Evolutionary conservation across 345 rosid species (phyloP).

Genomic region (Syzygium grande): DNA sequence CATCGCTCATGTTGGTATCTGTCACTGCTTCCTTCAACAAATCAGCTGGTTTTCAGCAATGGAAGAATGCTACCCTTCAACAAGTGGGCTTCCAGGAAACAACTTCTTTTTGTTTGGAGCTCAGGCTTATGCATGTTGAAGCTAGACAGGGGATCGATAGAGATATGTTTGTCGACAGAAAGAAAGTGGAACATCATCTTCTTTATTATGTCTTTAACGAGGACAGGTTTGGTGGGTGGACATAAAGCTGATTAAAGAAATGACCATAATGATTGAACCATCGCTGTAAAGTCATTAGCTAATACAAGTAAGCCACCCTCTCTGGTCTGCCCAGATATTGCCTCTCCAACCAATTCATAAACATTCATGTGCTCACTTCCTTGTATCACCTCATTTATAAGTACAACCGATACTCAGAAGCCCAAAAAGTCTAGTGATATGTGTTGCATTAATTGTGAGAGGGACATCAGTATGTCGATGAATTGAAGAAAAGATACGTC

Average conservation of each 20-base stretch:
- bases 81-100: background rate
- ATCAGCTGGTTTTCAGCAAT: background rate
- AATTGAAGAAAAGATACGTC: background rate
- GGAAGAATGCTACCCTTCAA: background rate
- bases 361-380: conserved; percentile 5
- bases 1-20: background rate
- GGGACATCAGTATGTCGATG: background rate
- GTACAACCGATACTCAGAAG: background rate
- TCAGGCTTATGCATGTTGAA: background rate
- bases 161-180: background rate
- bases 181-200: background rate
- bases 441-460: background rate
- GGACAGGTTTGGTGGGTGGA: conserved; percentile 1
- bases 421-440: background rate
- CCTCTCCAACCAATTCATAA: background rate
- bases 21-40: background rate
- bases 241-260: conserved; percentile 3
- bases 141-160: background rate
- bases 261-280: conserved; percentile 3
- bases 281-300: conserved; percentile 3
- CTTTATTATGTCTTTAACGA: background rate
- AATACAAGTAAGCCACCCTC: background rate
- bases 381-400: background rate
- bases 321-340: background rate
- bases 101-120: background rate